These are phyloP conservation scores for Fusarium protoensiforme DNA, from an alignment of 2,329 filamentous ascomycete genomes.

Conservation along the genomic window DNA sequence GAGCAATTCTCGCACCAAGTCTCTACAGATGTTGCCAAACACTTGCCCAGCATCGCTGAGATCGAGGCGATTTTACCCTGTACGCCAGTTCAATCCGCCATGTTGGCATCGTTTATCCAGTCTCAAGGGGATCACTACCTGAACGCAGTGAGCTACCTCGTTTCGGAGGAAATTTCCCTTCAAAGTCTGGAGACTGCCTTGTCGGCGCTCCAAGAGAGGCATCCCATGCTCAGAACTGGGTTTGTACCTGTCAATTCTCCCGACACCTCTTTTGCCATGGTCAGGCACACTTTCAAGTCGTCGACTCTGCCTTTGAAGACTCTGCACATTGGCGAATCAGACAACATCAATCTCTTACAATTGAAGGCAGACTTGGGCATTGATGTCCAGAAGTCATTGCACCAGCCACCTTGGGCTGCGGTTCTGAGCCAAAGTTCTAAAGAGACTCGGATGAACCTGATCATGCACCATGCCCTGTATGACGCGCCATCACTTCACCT, in stretches of 20 bases:
- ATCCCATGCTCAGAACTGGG: constrained; percentile 81
- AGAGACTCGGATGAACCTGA: constrained; percentile 53
- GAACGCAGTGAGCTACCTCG: constrained; percentile 72
- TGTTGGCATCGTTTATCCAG: constrained; percentile 79
- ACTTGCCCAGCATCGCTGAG: constrained; percentile 29
- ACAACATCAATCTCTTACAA: constrained; percentile 44
- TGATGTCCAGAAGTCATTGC: constrained; percentile 55
- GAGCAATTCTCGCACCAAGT: constrained; percentile 51
- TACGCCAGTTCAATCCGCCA: constrained; percentile 81
- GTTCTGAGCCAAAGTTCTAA: constrained; percentile 53
- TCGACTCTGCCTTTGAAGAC: constrained; percentile 21
- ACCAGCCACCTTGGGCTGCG: constrained; percentile 72
- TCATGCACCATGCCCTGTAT: constrained; percentile 84
- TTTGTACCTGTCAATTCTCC: constrained; percentile 73
- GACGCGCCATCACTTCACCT: constrained; percentile 79
- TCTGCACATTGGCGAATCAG: neutral
- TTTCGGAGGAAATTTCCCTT: constrained; percentile 55
- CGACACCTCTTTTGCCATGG: constrained; percentile 77
- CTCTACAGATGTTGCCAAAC: constrained; percentile 40
- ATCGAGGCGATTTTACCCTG: constrained; percentile 77
- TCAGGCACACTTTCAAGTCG: constrained; percentile 61
- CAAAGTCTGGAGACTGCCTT: constrained; percentile 67
- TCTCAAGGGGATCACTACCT: constrained; percentile 78
- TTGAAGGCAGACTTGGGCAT: constrained; percentile 52
- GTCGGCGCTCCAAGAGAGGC: constrained; percentile 60